Percentiles rank a stretch among this genome's conserved stretches.
phyloP scores from a whole-genome alignment of 345 rosid species.

The Aquilaria sinensis region DNA sequence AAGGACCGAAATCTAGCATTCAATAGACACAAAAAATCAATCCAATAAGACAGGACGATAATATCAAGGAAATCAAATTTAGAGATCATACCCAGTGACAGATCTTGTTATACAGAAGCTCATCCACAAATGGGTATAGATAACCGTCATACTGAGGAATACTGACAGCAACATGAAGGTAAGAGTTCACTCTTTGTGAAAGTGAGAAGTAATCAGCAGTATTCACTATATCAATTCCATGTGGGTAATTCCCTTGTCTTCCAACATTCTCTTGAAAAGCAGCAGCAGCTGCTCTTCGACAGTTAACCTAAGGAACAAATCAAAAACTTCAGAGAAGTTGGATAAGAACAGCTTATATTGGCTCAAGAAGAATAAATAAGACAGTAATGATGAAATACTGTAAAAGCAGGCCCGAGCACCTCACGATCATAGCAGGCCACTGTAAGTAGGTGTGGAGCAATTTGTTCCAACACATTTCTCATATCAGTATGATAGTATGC shows the following conservation, averaged over 20 bases:
- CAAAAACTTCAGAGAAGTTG: constrained; percentile 15
- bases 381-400: constrained; percentile 14
- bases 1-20: constrained; percentile 6
- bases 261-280: constrained; percentile 99
- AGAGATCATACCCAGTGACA: constrained; percentile 86
- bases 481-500: constrained; percentile 83
- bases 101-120: constrained; percentile 70
- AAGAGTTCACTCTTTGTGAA: constrained; percentile 81
- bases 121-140: constrained; percentile 86
- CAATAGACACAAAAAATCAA: not conserved
- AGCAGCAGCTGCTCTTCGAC: constrained; percentile 98
- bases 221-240: constrained; percentile 97
- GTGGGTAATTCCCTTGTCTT: constrained; percentile 93
- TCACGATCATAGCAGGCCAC: constrained; percentile 95
- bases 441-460: constrained; percentile 82
- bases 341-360: not conserved
- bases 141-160: constrained; percentile 83
- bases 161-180: constrained; percentile 70
- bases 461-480: constrained; percentile 76
- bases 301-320: constrained; percentile 63
- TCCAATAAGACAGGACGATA: not conserved
- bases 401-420: constrained; percentile 32
- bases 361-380: constrained; percentile 9
- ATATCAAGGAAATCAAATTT: constrained; percentile 7
- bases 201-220: constrained; percentile 96